Evolutionary conservation across 305 asterid species (phyloP).

Genomic region (Rubia tinctorum): DNA sequence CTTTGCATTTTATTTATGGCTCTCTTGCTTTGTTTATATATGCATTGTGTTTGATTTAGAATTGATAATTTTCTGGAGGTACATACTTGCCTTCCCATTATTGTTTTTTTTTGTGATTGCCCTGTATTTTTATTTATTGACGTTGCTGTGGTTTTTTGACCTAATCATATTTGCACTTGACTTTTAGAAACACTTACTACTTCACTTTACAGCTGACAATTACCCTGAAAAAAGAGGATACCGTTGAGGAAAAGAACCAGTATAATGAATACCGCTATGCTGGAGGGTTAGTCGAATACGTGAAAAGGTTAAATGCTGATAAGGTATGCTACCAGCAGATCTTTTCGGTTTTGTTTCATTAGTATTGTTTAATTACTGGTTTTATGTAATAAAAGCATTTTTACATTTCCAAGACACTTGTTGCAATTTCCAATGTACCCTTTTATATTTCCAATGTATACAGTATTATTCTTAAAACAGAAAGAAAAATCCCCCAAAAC

Average conservation of each 20-base stretch:
- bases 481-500: not conserved
- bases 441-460: too few relatives aligned
- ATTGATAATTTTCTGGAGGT: not conserved
- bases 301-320: slow-evolving; percentile 86
- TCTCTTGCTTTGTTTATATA: not conserved
- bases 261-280: slow-evolving; percentile 75
- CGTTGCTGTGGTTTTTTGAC: not conserved
- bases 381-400: not conserved
- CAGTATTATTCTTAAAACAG: not conserved
- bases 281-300: slow-evolving; percentile 92
- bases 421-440: not conserved
- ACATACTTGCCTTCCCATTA: too few relatives aligned
- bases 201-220: slow-evolving; percentile 55
- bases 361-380: not conserved
- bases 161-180: not conserved
- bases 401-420: not conserved
- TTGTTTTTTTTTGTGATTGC: not conserved
- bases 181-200: not conserved
- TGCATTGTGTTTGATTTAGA: not conserved
- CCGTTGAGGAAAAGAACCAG: slow-evolving; percentile 57
- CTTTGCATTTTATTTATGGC: not conserved
- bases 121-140: not conserved
- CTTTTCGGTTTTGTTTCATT: not conserved
- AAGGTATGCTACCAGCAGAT: slow-evolving; percentile 53
- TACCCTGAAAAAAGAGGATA: slow-evolving; percentile 57